These are phyloP conservation scores for Spergularia marina DNA, from an alignment of 148 eudicot species.

Conservation along the genomic window DNA sequence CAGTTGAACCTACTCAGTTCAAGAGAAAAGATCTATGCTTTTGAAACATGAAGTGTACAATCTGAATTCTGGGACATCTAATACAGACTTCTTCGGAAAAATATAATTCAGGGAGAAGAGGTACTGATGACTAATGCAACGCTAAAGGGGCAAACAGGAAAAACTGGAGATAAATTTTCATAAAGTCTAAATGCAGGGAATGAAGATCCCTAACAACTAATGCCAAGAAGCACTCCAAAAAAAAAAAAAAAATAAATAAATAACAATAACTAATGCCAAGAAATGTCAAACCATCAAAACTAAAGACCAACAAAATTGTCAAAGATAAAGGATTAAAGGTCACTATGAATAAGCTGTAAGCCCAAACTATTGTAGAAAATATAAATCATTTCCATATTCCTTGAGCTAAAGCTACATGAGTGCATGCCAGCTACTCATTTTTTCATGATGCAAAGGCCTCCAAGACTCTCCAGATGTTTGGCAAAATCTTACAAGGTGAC, in stretches of 20 bases:
- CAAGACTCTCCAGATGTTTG: background rate
- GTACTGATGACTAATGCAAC: too few species aligned
- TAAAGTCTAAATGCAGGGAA: background rate
- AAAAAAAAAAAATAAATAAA: too few species aligned
- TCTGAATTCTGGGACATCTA: background rate
- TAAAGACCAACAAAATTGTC: background rate
- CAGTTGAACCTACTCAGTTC: conserved; percentile 9
- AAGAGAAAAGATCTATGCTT: background rate
- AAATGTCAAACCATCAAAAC: background rate
- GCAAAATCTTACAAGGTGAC: background rate
- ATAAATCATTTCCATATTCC: background rate
- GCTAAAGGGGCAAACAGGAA: too few species aligned
- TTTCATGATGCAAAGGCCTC: background rate
- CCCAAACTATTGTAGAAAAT: background rate
- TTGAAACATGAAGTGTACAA: background rate
- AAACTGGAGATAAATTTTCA: too few species aligned
- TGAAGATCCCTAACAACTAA: background rate
- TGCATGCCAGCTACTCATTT: background rate
- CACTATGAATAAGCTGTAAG: background rate
- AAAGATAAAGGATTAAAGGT: background rate
- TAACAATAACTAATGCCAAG: background rate
- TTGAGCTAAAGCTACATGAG: background rate
- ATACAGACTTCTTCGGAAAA: background rate
- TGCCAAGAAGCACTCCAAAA: background rate
- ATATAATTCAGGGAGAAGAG: background rate